phyloP scores from a whole-genome alignment of 139 green algal species.

The Nannochloris sp. region DNA sequence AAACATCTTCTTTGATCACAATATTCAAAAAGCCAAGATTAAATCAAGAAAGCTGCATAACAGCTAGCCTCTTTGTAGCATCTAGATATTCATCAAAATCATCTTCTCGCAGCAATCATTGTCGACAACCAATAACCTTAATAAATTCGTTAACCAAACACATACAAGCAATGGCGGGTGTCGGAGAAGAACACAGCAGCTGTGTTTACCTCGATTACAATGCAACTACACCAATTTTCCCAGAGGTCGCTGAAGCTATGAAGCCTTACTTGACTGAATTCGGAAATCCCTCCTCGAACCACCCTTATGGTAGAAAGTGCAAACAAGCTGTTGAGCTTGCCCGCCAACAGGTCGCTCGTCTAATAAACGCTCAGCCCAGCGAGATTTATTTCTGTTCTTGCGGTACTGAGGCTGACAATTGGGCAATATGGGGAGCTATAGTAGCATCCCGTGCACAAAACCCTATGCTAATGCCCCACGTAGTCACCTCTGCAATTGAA shows the following conservation, averaged over 20 bases:
- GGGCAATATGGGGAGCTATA: constrained; percentile 53
- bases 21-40: no score
- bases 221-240: constrained; percentile 54
- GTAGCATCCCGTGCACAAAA: constrained; percentile 2
- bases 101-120: no score
- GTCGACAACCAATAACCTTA: no score
- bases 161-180: no score
- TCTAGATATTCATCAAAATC: no score
- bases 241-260: constrained; percentile 56
- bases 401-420: constrained; percentile 32
- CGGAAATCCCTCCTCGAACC: constrained; percentile 58
- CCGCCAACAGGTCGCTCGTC: constrained; percentile 39
- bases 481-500: constrained; percentile 64
- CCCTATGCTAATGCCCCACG: constrained; percentile 29
- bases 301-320: constrained; percentile 47
- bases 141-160: no score
- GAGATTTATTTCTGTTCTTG: constrained; percentile 51
- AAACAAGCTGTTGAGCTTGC: constrained; percentile 37
- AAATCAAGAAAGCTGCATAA: no score
- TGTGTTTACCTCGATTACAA: constrained; percentile 58
- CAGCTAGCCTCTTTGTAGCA: no score
- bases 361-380: constrained; percentile 27
- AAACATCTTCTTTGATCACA: no score
- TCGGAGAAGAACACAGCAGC: no score
- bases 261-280: constrained; percentile 39